Percentiles rank a stretch among this genome's conserved stretches.
Conservation (phyloP, 352 stramenopile genomes). For the Globisporangium polare region DNA sequence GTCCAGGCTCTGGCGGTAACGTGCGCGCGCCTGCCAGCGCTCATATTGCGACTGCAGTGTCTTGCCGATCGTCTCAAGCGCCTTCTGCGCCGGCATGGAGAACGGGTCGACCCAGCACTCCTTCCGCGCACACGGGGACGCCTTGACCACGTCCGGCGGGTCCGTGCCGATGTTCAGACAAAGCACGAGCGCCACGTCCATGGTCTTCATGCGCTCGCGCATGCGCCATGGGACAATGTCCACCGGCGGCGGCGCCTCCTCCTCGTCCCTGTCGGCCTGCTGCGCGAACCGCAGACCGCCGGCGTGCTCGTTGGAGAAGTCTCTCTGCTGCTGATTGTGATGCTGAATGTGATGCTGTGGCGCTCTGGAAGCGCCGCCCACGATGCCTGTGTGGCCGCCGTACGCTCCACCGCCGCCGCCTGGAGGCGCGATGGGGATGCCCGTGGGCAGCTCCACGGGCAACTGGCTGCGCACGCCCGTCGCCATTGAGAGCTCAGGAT, state of each 20-base stretch:
- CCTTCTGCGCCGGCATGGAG: slow-evolving; percentile 91
- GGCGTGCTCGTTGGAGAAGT: slow-evolving; percentile 20
- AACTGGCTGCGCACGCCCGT: slow-evolving; percentile 13
- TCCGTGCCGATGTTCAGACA: slow-evolving; percentile 98
- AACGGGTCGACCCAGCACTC: slow-evolving; percentile 99
- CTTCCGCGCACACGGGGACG: slow-evolving; percentile 94
- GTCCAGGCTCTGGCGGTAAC: slow-evolving; percentile 94
- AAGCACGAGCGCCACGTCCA: slow-evolving; percentile 95
- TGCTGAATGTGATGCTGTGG: slow-evolving; percentile 1
- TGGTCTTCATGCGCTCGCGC: slow-evolving; percentile 88
- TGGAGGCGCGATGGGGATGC: neutral
- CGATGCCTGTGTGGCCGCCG: neutral
- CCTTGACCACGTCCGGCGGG: slow-evolving; percentile 96
- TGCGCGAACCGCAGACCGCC: slow-evolving; percentile 66
- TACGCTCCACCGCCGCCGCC: slow-evolving; percentile 5
- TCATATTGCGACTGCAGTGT: slow-evolving; percentile 95
- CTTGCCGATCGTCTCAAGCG: slow-evolving; percentile 95
- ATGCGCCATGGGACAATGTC: slow-evolving; percentile 83
- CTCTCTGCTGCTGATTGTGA: neutral
- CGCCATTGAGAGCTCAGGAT: slow-evolving; percentile 1
- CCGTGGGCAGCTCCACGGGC: slow-evolving; percentile 9
- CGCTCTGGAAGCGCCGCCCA: neutral
- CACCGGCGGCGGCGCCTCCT: slow-evolving; percentile 19
- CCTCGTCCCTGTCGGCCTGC: slow-evolving; percentile 30
- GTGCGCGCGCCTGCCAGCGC: slow-evolving; percentile 92